Evolutionary conservation across 2,329 filamentous ascomycete genomes (phyloP).

Genomic region (Trichoderma gracile): DNA sequence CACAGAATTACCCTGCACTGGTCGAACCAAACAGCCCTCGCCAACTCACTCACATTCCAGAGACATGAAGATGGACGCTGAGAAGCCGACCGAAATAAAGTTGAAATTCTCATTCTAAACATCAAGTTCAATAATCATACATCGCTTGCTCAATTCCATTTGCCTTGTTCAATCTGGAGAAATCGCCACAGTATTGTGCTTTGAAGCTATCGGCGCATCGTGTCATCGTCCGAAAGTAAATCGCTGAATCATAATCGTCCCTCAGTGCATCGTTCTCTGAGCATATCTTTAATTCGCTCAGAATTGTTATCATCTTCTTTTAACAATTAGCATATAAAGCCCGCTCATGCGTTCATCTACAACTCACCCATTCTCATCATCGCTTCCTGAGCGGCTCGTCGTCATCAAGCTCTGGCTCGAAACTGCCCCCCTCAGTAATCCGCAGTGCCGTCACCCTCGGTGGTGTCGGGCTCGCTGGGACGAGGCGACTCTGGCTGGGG

Average conservation of each 20-base stretch:
- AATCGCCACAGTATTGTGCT: background rate
- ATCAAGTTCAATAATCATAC: background rate
- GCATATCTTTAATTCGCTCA: background rate
- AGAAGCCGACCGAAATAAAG: background rate
- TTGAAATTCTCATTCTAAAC: background rate
- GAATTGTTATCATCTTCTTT: background rate
- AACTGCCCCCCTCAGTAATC: constrained; percentile 31
- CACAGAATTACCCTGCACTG: background rate
- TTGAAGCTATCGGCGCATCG: background rate
- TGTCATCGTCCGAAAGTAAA: background rate
- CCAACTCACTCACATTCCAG: background rate
- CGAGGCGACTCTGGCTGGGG: constrained; percentile 35
- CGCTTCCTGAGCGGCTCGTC: background rate
- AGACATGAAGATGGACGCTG: background rate
- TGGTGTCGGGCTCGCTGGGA: constrained; percentile 37
- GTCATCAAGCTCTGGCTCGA: constrained; percentile 1
- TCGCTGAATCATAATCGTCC: too few relatives aligned
- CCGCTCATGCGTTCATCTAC: background rate
- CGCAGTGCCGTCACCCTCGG: constrained; percentile 37
- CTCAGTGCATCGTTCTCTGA: background rate
- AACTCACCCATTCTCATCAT: constrained; percentile 3
- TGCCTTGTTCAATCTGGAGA: background rate
- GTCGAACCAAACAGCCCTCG: background rate
- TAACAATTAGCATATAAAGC: background rate
- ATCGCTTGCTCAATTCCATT: constrained; percentile 17